phyloP scores from a whole-genome alignment of 257 asterid species.

The Nicotiana tomentosiformis region DNA sequence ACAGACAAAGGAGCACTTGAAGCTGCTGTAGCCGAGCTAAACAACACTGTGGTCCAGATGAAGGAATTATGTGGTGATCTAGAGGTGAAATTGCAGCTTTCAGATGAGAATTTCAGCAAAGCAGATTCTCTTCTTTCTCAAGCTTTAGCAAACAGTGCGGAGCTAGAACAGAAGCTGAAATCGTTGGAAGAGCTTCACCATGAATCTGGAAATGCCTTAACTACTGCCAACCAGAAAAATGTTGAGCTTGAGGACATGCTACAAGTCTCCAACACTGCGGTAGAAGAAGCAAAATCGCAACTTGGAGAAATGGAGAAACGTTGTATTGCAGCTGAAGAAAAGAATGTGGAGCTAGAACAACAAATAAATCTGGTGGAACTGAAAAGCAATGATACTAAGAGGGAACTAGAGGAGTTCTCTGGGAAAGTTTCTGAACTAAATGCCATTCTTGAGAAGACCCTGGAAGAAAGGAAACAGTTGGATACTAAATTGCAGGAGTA shows the following conservation, averaged over 20 bases:
- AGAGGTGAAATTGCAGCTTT: constrained; percentile 65
- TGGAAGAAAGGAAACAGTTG: constrained; percentile 50
- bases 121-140: constrained; percentile 68
- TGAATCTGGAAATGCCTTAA: constrained; percentile 47
- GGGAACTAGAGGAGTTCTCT: constrained; percentile 44
- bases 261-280: constrained; percentile 35
- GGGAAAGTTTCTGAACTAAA: constrained; percentile 47
- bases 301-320: constrained; percentile 49
- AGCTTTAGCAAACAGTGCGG: constrained; percentile 62
- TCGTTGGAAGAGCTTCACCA: constrained; percentile 59
- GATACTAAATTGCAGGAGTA: constrained; percentile 45
- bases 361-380: constrained; percentile 47
- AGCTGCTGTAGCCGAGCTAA: constrained; percentile 52
- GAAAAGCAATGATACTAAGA: constrained; percentile 49
- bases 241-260: constrained; percentile 53
- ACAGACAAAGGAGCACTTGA: constrained; percentile 57
- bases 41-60: constrained; percentile 41
- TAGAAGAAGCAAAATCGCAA: constrained; percentile 56
- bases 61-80: constrained; percentile 70
- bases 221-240: constrained; percentile 45
- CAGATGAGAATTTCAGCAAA: constrained; percentile 68
- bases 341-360: constrained; percentile 59
- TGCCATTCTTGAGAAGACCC: constrained; percentile 37
- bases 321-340: constrained; percentile 57
- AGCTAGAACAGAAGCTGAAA: constrained; percentile 70